Evolutionary conservation across 768 basidiomycete genomes (phyloP), one percentile per base, ranked within the genome.

Genomic region (Tubosaeta brunneosetosa): DNA sequence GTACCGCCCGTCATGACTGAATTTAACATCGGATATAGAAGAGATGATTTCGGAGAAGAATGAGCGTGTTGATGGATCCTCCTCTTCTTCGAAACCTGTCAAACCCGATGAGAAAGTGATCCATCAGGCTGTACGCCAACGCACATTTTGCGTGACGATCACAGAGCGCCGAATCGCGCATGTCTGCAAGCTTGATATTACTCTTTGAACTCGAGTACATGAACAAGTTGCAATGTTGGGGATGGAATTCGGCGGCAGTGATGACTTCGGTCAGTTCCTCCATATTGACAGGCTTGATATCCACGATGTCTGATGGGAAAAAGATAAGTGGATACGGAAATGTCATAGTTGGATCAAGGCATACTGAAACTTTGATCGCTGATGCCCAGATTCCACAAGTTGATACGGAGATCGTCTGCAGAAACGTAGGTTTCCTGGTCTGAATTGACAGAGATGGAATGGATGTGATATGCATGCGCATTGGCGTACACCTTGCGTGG

Each of bases 31-130:
- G 44, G 95, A 98, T 65, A 99, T 97, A 32, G 95, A 98, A 1
- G 97, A 98, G 55, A 99, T 98, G 64, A 98, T 99, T 74, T 99
- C 97, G 2, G 94, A 97, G 73, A 99, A 99, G 81, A 99, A 99
- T 13, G 97, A 97, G 57, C 97, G 89, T 57, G 91, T 89, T 50
- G 91, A 83, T 42, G 94, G 95, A 66, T 99, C 97, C 70, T 99
- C 97, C 64, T 97, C 95, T 70, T 99, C 97, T 71, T 99, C 97
- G 61, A 94, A 99, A 71, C 91, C 95, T 98, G 73, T 19, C 44
- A 38, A 56, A 50, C 46, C 49, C 49, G 56, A 37, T 62, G 47
- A 57, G 57, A 56, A 47, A 26, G 33, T 11, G 37, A 46, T 37
- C 48, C 11, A 17, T 22, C 51, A 40, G 41, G 14, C 26, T 3